phyloP scores from a whole-genome alignment of 129 eudicot species.

The Ambrosia artemisiifolia region DNA sequence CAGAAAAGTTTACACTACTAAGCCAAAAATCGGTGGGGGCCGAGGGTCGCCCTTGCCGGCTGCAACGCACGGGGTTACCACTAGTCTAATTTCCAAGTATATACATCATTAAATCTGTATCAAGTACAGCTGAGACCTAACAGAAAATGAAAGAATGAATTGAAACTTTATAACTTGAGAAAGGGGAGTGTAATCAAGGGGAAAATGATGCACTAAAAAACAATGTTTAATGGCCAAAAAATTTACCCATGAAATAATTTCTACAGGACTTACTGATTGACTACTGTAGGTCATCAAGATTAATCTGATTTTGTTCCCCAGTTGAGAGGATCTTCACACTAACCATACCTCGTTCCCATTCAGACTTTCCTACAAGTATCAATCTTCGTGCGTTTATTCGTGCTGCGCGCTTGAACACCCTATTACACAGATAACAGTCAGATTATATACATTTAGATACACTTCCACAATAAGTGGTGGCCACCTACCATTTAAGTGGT shows the following conservation, averaged over 20 bases:
- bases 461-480: background rate
- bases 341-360: conserved; percentile 92
- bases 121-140: no score
- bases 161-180: background rate
- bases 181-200: background rate
- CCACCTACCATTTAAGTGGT: conserved; percentile 74
- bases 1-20: no score
- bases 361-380: conserved; percentile 69
- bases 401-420: conserved; percentile 88
- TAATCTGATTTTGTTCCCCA: conserved; percentile 74
- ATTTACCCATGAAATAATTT: background rate
- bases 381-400: conserved; percentile 75
- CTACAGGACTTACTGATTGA: conserved; percentile 1
- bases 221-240: conserved; percentile 1
- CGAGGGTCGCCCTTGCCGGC: no score
- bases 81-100: background rate
- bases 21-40: no score
- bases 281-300: conserved; percentile 64
- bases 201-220: conserved; percentile 6
- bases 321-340: conserved; percentile 74
- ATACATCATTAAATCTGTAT: no score
- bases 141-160: background rate
- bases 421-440: background rate
- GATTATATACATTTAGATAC: background rate
- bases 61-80: no score